phyloP scores from a whole-genome alignment of 495 filamentous ascomycete genomes.

The Penicillium cinerascens region DNA sequence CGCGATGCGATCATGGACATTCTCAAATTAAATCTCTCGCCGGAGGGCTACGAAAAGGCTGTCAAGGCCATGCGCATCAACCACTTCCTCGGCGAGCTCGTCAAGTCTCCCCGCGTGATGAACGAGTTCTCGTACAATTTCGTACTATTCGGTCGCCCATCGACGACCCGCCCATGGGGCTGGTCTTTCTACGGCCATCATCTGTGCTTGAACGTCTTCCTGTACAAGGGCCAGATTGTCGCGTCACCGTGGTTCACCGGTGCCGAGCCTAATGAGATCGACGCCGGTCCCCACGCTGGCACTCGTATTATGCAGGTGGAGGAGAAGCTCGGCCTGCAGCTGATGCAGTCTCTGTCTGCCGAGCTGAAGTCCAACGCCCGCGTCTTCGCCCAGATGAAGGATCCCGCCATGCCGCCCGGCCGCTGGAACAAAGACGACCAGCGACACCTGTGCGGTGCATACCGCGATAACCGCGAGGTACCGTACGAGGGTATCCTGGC shows the following conservation, averaged over 20 bases:
- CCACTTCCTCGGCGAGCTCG: constrained; percentile 70
- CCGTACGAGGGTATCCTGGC: constrained; percentile 65
- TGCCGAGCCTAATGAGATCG: constrained; percentile 72
- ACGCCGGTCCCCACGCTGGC: constrained; percentile 56
- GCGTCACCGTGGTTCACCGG: constrained; percentile 71
- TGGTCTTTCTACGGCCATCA: constrained; percentile 77
- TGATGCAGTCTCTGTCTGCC: constrained; percentile 61
- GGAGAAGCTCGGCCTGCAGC: constrained; percentile 54
- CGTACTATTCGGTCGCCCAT: constrained; percentile 56
- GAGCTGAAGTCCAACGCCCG: constrained; percentile 50
- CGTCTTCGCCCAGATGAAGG: constrained; percentile 53
- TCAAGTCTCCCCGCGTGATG: constrained; percentile 56
- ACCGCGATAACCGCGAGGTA: constrained; percentile 70
- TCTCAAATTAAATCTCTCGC: constrained; percentile 55
- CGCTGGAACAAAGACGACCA: constrained; percentile 75
- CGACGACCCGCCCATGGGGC: constrained; percentile 57
- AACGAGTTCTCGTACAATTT: constrained; percentile 78
- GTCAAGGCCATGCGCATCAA: constrained; percentile 70
- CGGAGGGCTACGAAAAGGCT: constrained; percentile 69
- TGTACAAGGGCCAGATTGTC: constrained; percentile 57
- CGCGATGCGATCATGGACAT: constrained; percentile 51
- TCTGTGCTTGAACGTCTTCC: constrained; percentile 64
- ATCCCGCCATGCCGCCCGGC: constrained; percentile 60
- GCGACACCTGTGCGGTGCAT: constrained; percentile 69
- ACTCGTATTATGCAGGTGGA: constrained; percentile 63